Conservation (phyloP, 1,284 basidiomycete genomes). For the Rhodofomes roseus region DNA sequence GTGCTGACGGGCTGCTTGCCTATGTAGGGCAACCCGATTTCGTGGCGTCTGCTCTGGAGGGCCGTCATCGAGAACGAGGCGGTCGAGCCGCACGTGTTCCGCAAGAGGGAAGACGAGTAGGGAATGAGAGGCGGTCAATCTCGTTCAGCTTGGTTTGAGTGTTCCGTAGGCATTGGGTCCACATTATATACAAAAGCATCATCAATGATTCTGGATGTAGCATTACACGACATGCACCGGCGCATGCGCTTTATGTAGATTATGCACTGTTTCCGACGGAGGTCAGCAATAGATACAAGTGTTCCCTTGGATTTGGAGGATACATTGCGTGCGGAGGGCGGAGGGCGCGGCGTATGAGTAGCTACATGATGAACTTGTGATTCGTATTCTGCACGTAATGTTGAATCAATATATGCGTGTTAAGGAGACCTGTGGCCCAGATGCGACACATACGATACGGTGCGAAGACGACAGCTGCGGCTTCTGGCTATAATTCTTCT, state of each 20-base stretch:
- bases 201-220: not conserved
- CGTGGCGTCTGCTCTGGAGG: slow-evolving; percentile 73
- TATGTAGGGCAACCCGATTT: slow-evolving; percentile 65
- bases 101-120: slow-evolving; percentile 24
- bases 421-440: not conserved
- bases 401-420: not conserved
- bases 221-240: not conserved
- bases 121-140: not conserved
- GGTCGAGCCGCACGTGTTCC: slow-evolving; percentile 57
- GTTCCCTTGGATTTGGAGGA: too few species aligned
- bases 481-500: slow-evolving; percentile 71
- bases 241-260: not conserved
- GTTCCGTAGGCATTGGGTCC: not conserved
- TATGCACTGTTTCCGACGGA: not conserved
- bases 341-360: too few species aligned
- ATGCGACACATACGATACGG: slow-evolving; percentile 46
- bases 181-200: too few species aligned
- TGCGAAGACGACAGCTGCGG: slow-evolving; percentile 78
- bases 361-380: slow-evolving; percentile 31
- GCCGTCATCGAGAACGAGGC: slow-evolving; percentile 44
- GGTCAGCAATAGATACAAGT: not conserved
- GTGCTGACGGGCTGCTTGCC: not conserved
- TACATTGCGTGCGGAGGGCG: too few species aligned
- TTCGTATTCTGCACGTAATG: slow-evolving; percentile 29
- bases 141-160: not conserved